Conservation (phyloP, 2,329 filamentous ascomycete species). For the Herpotrichia juniperi region DNA sequence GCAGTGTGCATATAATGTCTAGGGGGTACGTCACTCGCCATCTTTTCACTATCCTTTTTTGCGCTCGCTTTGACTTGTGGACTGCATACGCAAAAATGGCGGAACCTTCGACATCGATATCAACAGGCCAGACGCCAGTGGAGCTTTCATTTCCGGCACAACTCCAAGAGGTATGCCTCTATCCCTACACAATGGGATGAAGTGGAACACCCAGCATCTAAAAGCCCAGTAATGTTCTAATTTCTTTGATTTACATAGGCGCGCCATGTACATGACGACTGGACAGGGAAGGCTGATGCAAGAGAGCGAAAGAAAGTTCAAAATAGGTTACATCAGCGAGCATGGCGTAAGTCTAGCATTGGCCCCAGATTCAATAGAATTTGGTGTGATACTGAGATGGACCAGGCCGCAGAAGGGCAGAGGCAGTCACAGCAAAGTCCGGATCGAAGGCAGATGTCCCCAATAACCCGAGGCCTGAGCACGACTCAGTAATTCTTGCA, state of each 20-base stretch:
- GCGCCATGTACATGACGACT: conserved; percentile 8
- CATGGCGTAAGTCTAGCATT: conserved; percentile 14
- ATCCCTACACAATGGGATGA: neutral
- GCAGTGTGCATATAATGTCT: conserved; percentile 8
- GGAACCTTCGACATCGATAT: too few species aligned
- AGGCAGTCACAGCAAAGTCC: neutral
- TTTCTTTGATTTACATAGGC: too few species aligned
- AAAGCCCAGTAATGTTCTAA: too few species aligned
- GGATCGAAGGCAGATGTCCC: neutral
- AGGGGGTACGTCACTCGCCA: neutral
- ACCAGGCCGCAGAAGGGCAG: conserved; percentile 1
- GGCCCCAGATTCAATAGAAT: neutral
- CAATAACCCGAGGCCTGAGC: neutral
- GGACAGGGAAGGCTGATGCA: conserved; percentile 14
- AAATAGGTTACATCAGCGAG: conserved; percentile 21
- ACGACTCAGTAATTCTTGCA: neutral
- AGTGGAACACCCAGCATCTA: neutral
- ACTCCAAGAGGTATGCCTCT: neutral
- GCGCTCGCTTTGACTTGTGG: neutral
- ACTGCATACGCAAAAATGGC: neutral
- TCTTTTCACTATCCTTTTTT: neutral
- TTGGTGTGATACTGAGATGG: neutral
- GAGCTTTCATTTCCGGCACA: neutral
- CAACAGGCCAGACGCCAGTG: neutral
- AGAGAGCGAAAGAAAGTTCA: conserved; percentile 19